These are phyloP conservation scores for Mortierella sp. DNA, from an alignment of 371 early-diverging fungal genomes.

Conservation along the genomic window DNA sequence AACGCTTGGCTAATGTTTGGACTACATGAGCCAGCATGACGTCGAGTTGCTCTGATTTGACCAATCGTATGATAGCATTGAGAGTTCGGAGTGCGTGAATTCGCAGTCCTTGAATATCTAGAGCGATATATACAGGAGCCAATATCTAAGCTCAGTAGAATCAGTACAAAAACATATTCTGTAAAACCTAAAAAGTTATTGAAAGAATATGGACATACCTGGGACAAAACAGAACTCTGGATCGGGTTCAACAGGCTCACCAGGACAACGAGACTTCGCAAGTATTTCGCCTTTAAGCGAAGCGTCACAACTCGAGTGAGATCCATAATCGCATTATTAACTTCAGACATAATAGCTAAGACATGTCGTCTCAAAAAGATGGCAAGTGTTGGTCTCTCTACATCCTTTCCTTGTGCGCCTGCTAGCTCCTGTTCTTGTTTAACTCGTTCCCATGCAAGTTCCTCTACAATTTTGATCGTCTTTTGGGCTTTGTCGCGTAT, in stretches of 20 bases:
- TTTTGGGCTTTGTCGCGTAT: constrained; percentile 21
- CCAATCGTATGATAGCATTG: constrained; percentile 9
- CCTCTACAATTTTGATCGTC: constrained; percentile 27
- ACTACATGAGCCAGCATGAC: constrained; percentile 18
- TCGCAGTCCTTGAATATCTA: constrained; percentile 29
- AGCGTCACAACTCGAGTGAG: constrained; percentile 15
- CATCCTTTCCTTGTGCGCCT: not conserved
- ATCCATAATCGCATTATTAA: constrained; percentile 35
- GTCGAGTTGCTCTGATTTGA: constrained; percentile 27
- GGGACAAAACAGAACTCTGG: constrained; percentile 33
- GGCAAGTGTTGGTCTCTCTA: constrained; percentile 24
- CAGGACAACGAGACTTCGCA: constrained; percentile 30
- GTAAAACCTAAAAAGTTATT: not conserved
- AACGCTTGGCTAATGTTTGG: constrained; percentile 22
- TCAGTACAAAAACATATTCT: not conserved
- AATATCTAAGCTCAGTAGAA: constrained; percentile 20
- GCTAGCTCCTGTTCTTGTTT: constrained; percentile 1
- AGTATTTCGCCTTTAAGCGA: constrained; percentile 25
- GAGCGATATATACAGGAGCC: constrained; percentile 30
- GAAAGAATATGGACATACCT: constrained; percentile 14
- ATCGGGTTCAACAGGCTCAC: constrained; percentile 37
- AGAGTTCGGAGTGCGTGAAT: constrained; percentile 22
- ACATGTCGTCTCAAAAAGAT: constrained; percentile 32
- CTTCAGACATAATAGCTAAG: constrained; percentile 42
- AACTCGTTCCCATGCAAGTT: constrained; percentile 9